Base-by-base conservation (phyloP, 2,329 filamentous ascomycete genomes). In the Aphanoascus verrucosus region DNA sequence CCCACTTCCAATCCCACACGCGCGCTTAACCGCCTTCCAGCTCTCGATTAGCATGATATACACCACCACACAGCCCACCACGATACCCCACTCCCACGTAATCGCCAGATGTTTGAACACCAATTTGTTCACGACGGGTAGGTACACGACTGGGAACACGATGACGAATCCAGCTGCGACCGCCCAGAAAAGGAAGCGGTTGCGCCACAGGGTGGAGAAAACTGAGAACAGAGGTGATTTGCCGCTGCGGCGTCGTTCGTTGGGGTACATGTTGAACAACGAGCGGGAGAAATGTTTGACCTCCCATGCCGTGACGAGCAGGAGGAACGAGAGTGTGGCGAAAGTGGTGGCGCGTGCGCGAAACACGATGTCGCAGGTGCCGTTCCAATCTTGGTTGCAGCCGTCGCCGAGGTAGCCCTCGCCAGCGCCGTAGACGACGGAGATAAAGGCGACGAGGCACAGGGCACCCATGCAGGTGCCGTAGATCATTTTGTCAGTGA, bases 231-330 rank as follows among this genome's bases (percentile, higher is more conserved):
- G 78, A n/a, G n/a, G n/a, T n/a, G n/a, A n/a, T n/a, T n/a, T n/a
- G n/a, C n/a, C n/a, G 59, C 83, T 77, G 70, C 85, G 81, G 59
- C 77, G 74, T 11, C 66, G n/a, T 65, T 15, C 66, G 60, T 20
- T 53, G 1, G 75, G 74, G 54, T 77, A 70, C 65, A 84, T 77
- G 55, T 75, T 72, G 75, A 89, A 89, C 69, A 90, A 82, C 0
- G 80, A 84, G n/a, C 83, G 79, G 14, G 84, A 81, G 70, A 85
- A 80, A 62, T 85, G 78, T 53, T 87, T 78, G 72, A 88, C 84
- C 67, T 89, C 85, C 86, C 85, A 89, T 0, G 86, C 85, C 1
- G 86, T 75, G 67, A 89, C 83, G 2, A 89, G 76, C 1, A 85
- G 80, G 57, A 84, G 81, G 80, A 85, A 89, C 0, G 85, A 88